These are phyloP conservation scores for Ceratobasidium sp. DNA, from an alignment of 1,284 basidiomycete genomes.

Conservation along the genomic window DNA sequence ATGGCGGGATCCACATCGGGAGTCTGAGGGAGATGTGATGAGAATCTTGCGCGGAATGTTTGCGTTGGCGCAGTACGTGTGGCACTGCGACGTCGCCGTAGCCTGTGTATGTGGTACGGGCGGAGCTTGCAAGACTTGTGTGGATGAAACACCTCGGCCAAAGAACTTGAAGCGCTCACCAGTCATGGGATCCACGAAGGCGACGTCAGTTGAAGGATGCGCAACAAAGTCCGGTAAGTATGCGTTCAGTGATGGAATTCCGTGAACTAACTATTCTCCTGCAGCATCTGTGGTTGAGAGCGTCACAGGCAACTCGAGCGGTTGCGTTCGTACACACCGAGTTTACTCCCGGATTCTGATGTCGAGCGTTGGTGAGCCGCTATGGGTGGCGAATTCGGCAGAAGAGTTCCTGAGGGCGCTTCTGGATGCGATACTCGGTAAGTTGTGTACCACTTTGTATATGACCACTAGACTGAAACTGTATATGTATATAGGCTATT, in stretches of 20 bases:
- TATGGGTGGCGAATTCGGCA: not conserved
- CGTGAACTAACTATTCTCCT: no score
- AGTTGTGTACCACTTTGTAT: not conserved
- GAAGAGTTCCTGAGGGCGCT: not conserved
- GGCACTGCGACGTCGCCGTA: slow-evolving; percentile 2
- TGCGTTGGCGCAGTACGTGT: slow-evolving; percentile 9
- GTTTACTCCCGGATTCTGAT: slow-evolving; percentile 15
- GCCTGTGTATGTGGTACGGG: not conserved
- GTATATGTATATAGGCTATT: slow-evolving; percentile 14
- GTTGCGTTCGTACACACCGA: not conserved
- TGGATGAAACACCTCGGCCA: not conserved
- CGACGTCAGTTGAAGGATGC: not conserved
- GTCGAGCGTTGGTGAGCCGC: not conserved
- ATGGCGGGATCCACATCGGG: slow-evolving; percentile 11
- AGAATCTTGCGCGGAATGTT: not conserved
- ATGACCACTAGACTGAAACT: not conserved
- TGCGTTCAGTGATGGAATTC: no score
- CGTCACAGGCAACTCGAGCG: no score
- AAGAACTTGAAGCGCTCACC: not conserved
- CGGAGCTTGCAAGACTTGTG: not conserved
- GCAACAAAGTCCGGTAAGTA: no score
- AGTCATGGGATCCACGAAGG: not conserved
- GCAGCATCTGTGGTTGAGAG: no score
- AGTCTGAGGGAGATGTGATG: slow-evolving; percentile 27
- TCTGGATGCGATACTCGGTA: slow-evolving; percentile 2